Evolutionary conservation across 2,329 filamentous ascomycete species (phyloP), one percentile per base, ranked within the genome.

Genomic region (Nemania abortiva): DNA sequence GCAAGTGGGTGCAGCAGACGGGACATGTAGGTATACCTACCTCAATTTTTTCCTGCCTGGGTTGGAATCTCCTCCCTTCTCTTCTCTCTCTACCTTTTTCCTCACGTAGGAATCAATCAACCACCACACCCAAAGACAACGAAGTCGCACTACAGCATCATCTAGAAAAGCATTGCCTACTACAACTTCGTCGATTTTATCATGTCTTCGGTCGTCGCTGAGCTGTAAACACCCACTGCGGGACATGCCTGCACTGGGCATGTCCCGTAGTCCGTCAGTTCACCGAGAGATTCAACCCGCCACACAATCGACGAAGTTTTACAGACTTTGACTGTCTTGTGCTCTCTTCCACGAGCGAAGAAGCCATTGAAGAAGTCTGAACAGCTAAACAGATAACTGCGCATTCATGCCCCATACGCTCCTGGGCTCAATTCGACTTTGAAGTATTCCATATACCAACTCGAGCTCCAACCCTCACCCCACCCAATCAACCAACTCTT

Each of bases 161-260:
- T 77, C 73, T 74, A 69, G 68, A 68, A 68, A 70, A 72, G 66
- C 56, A 65, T 56, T 57, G 69, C 20, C 79, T 73, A 78, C 73
- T 75, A 78, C 74, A 88, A 89, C 90, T 91, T 90, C 86, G 90
- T 92, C 91, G 90, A 92, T 85, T 86, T 72, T 65, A 84, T 74
- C 79, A 91, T 90, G 88, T 89, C 89, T 88, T 89, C 86, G 90
- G 90, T 91, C 87, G 85, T 92, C 91, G 91, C 90, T 92, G 91
- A 91, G 92, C 92, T 95, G 91, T 97, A 94, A 95, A 93, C 88
- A 84, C 88, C 90, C 90, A 91, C 92, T 94, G 89, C 90, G 90
- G 90, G 89, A 86, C 84, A 82, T 83, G 82, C 86, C 83, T 82
- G 82, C 79, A 76, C 80, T 78, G 81, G 82, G 82, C 83, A 78